phyloP scores from a whole-genome alignment of 192 early-diverging fungal species.

The Backusella luteola region DNA sequence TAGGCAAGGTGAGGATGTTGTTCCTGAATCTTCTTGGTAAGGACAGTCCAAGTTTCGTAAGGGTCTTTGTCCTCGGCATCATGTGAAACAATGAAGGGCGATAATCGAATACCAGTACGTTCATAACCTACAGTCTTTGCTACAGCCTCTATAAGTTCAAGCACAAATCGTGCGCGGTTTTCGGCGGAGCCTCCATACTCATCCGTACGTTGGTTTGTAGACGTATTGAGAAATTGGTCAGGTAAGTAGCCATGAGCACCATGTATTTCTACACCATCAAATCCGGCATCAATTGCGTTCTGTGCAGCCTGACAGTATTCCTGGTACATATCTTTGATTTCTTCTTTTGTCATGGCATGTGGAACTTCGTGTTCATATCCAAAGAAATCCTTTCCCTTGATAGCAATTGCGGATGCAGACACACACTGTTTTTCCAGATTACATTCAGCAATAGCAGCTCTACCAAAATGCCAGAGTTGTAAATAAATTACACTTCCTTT shows the following conservation, averaged over 20 bases:
- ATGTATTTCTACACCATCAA: constrained; percentile 88
- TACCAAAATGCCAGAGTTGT: constrained; percentile 51
- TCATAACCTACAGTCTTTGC: constrained; percentile 19
- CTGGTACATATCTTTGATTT: constrained; percentile 8
- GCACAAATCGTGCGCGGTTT: constrained; percentile 15
- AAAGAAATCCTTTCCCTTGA: not conserved
- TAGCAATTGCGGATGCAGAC: constrained; percentile 22
- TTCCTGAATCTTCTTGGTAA: constrained; percentile 19
- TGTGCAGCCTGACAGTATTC: constrained; percentile 47
- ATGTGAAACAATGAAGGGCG: constrained; percentile 18
- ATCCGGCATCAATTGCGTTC: constrained; percentile 76
- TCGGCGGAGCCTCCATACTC: constrained; percentile 23
- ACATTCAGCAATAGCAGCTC: not conserved
- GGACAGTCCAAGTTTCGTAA: constrained; percentile 19
- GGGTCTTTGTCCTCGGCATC: constrained; percentile 23
- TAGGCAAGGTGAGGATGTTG: constrained; percentile 28
- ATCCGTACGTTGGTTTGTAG: constrained; percentile 74
- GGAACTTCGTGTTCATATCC: constrained; percentile 17
- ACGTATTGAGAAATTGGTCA: constrained; percentile 73
- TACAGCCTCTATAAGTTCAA: constrained; percentile 26
- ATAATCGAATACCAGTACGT: constrained; percentile 26
- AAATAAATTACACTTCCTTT: constrained; percentile 53
- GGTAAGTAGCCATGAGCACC: constrained; percentile 88
- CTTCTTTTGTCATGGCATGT: constrained; percentile 6
- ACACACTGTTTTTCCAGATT: constrained; percentile 7